Conservation (phyloP, 1,284 basidiomycete species). For the Melampsora abietis-canadensis region DNA sequence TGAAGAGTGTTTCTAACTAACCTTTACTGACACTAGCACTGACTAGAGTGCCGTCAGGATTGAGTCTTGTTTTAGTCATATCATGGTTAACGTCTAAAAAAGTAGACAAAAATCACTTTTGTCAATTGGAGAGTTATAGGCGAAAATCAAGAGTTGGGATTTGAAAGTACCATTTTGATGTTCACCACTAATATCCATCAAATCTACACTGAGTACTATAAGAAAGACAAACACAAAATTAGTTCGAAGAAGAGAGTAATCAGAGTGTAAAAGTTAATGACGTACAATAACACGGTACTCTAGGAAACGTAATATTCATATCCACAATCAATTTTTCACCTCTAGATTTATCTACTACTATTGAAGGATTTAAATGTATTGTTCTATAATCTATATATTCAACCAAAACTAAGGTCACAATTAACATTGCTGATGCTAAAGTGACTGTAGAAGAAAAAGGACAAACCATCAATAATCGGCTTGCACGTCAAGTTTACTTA, state of each 20-base stretch:
- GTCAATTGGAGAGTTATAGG: background rate
- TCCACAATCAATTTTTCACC: constrained; percentile 89
- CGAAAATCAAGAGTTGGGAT: background rate
- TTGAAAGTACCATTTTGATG: constrained; percentile 62
- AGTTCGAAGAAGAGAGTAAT: background rate
- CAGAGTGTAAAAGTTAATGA: background rate
- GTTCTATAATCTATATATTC: constrained; percentile 94
- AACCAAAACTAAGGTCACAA: constrained; percentile 81
- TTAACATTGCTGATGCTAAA: constrained; percentile 83
- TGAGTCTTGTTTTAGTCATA: constrained; percentile 76
- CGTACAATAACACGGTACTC: constrained; percentile 90
- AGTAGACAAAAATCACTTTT: constrained; percentile 2
- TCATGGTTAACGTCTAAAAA: constrained; percentile 78
- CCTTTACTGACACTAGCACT: constrained; percentile 55
- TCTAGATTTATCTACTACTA: constrained; percentile 86
- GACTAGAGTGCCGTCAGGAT: constrained; percentile 63
- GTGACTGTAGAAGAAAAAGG: constrained; percentile 61
- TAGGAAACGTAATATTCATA: constrained; percentile 90
- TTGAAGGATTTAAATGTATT: constrained; percentile 63
- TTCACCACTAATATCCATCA: constrained; percentile 98
- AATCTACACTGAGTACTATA: constrained; percentile 83
- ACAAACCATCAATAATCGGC: constrained; percentile 21
- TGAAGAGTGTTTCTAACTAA: constrained; percentile 52
- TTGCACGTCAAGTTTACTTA: constrained; percentile 7
- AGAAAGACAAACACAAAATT: background rate